phyloP scores from a whole-genome alignment of 768 basidiomycete species.

The Solioccasus polychromus region DNA sequence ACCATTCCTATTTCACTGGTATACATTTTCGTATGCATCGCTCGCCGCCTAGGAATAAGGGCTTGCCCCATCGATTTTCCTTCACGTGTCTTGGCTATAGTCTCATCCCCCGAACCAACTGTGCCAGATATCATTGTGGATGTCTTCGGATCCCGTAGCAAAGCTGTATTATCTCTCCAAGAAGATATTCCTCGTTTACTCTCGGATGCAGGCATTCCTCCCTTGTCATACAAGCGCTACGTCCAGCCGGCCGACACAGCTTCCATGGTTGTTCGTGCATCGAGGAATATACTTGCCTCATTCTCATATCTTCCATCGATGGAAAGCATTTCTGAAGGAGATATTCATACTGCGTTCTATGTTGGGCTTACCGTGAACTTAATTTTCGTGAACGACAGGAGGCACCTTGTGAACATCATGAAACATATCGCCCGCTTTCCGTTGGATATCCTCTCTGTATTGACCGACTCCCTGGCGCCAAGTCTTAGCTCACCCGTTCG shows the following conservation, averaged over 20 bases:
- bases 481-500: slow-evolving; percentile 24
- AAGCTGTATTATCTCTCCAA: slow-evolving; percentile 33
- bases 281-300: slow-evolving; percentile 38
- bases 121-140: slow-evolving; percentile 44
- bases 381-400: slow-evolving; percentile 35
- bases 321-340: slow-evolving; percentile 29
- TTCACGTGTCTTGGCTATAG: slow-evolving; percentile 49
- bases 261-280: slow-evolving; percentile 41
- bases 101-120: slow-evolving; percentile 37
- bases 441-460: slow-evolving; percentile 43
- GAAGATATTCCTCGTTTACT: slow-evolving; percentile 36
- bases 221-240: slow-evolving; percentile 16
- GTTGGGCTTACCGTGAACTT: slow-evolving; percentile 38
- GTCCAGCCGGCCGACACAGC: slow-evolving; percentile 30
- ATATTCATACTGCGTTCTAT: slow-evolving; percentile 33
- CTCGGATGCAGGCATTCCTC: slow-evolving; percentile 22
- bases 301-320: slow-evolving; percentile 21
- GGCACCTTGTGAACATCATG: slow-evolving; percentile 32
- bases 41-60: slow-evolving; percentile 46
- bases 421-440: slow-evolving; percentile 34
- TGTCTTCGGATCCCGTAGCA: slow-evolving; percentile 40
- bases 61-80: slow-evolving; percentile 60
- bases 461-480: slow-evolving; percentile 38
- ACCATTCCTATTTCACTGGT: slow-evolving; percentile 61
- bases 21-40: slow-evolving; percentile 55